Percentiles rank a stretch among this genome's conserved stretches.
phyloP scores from a whole-genome alignment of 129 eudicot genomes.

The Logfia minima region DNA sequence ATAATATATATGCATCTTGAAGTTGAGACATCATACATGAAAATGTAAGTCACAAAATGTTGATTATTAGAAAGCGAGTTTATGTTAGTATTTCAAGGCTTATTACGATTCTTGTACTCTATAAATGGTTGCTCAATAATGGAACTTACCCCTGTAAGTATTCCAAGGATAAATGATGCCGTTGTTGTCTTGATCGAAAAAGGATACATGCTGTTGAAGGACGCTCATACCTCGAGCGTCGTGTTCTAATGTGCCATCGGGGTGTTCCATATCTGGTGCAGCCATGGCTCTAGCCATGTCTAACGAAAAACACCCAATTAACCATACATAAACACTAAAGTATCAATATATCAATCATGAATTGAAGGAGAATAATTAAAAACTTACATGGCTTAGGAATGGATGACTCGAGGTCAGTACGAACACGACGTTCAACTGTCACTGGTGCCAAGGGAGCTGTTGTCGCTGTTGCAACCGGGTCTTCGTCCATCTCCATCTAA shows the following conservation, averaged over 20 bases:
- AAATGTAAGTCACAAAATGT: no score
- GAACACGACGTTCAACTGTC: conserved; percentile 44
- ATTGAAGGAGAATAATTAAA: neutral
- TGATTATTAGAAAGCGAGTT: no score
- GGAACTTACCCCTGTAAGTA: conserved; percentile 39
- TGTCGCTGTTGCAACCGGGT: conserved; percentile 22
- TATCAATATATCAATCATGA: neutral
- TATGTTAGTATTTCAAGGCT: no score
- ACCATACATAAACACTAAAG: neutral
- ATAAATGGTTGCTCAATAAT: no score
- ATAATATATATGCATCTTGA: no score
- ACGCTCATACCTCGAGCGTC: conserved; percentile 37
- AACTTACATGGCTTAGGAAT: conserved; percentile 65
- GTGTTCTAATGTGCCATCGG: conserved; percentile 41
- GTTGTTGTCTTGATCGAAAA: conserved; percentile 50
- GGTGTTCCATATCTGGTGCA: conserved; percentile 43
- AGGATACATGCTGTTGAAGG: conserved; percentile 53
- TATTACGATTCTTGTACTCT: no score
- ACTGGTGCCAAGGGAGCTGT: conserved; percentile 47
- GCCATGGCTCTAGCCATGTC: conserved; percentile 52
- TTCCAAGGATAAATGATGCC: conserved; percentile 65
- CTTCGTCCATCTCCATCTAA: conserved; percentile 13
- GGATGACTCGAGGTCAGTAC: conserved; percentile 41
- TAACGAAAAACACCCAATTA: neutral
- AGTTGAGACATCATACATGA: no score